Base-by-base conservation (phyloP, 179 eudicot species). In the Nepenthes alata region DNA sequence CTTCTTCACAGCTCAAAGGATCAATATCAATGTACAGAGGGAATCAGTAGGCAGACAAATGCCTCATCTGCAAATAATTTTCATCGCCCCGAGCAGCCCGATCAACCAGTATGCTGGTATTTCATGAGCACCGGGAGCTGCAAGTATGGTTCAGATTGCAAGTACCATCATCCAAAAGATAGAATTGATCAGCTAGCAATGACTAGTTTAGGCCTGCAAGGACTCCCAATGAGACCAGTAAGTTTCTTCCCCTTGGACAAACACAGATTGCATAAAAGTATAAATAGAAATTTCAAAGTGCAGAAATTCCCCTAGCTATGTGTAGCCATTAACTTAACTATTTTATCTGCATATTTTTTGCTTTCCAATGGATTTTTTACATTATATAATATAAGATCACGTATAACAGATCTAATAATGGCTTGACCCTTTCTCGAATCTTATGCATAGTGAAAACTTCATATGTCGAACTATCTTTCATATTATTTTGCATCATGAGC, bases 181-280 rank as follows among this genome's bases (percentile, higher is more conserved):
- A 81, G 74, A 72, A 41, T 67, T 34, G 66, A 69, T 49, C 74
- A 71, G 37, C 60, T 61, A 13, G 64, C 67, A 12, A 52, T 74
- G 58, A 63, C 54, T 64, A 67, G 62, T 57, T 11, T 85, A 36
- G 85, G 89, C 41, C 91, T 89, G 59, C 86, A 83, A 63, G 88
- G 91, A 58, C 85, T 87, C 55, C 95, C 95, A 35, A 35, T 81
- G 60, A 81, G 95, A 75, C 91, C 95, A 63, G 95, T 87, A 81
- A 79, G 81, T 72, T 53, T n/a, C 12, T 2, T 3, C 11, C 47
- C 58, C 44, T 63, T 54, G 11, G 11, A 47, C 50, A 6, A 47
- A 47, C 50, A 11, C 50, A 11, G 50, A 47, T 47, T 47, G 50
- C 50, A 6, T 47, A 47, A 6, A 6, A 47, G 7, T 11, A 6